A percentile compares a stretch with the other conserved stretches of the same genome.
phyloP scores from a whole-genome alignment of 176 grass and related monocot species.

The Eragrostis nindensis region DNA sequence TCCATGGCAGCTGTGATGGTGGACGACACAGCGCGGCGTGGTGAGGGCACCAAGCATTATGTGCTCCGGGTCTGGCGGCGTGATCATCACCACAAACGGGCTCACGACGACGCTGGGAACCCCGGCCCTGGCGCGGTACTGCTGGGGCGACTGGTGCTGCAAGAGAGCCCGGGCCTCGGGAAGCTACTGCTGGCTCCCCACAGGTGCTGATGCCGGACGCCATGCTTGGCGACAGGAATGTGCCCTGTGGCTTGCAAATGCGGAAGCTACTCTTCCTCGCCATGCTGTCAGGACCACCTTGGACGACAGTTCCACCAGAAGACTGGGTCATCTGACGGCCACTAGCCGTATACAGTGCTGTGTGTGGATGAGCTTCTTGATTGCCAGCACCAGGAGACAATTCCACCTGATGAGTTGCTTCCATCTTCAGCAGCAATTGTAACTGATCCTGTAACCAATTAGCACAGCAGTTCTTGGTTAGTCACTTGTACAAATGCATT shows the following conservation, averaged over 20 bases:
- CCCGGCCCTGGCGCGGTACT: no score
- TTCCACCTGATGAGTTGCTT: slow-evolving; percentile 7
- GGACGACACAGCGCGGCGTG: slow-evolving; percentile 63
- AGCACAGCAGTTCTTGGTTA: background rate
- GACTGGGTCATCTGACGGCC: slow-evolving; percentile 13
- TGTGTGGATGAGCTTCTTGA: background rate
- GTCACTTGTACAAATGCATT: background rate
- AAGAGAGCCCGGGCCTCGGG: background rate
- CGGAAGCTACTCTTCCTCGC: slow-evolving; percentile 66
- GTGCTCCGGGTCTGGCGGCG: slow-evolving; percentile 34
- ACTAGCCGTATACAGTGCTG: slow-evolving; percentile 6
- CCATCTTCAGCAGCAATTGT: slow-evolving; percentile 31
- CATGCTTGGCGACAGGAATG: slow-evolving; percentile 79
- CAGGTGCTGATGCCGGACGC: slow-evolving; percentile 43
- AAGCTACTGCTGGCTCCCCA: slow-evolving; percentile 34
- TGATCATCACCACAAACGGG: slow-evolving; percentile 34
- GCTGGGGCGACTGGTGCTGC: slow-evolving; percentile 41
- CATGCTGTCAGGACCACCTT: slow-evolving; percentile 33
- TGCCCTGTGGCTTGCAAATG: slow-evolving; percentile 66
- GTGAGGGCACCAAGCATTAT: slow-evolving; percentile 43
- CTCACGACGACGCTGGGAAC: slow-evolving; percentile 2
- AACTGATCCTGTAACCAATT: slow-evolving; percentile 61
- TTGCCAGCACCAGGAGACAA: slow-evolving; percentile 14
- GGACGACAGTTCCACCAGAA: slow-evolving; percentile 15
- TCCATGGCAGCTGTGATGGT: slow-evolving; percentile 57